Percentiles rank a stretch among this genome's conserved stretches.
Conservation (phyloP, 2,329 filamentous ascomycete species). For the Calonectria pteridis region DNA sequence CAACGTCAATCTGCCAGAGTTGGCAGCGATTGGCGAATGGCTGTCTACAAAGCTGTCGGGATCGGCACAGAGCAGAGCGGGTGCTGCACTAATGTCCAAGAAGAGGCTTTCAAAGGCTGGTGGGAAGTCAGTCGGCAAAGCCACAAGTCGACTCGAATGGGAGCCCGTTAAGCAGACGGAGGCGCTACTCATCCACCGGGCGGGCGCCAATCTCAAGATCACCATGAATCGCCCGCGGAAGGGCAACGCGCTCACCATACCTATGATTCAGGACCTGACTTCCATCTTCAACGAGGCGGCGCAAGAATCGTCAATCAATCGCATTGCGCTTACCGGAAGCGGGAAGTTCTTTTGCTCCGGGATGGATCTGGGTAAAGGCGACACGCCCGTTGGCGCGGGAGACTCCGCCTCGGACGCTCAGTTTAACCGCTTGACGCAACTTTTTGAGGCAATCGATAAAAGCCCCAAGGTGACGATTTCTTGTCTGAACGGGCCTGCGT, state of each 20-base stretch:
- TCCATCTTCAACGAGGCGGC: constrained; percentile 41
- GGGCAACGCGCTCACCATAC: constrained; percentile 53
- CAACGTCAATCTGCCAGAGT: constrained; percentile 65
- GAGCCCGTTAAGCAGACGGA: constrained; percentile 5
- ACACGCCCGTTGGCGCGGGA: constrained; percentile 14
- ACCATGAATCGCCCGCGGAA: constrained; percentile 52
- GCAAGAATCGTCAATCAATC: constrained; percentile 45
- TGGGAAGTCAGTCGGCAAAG: neutral
- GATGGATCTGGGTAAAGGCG: constrained; percentile 50
- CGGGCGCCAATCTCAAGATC: constrained; percentile 42
- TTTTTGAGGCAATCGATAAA: constrained; percentile 52
- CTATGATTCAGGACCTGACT: constrained; percentile 51
- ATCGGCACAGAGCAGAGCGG: constrained; percentile 61
- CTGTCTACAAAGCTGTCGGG: constrained; percentile 64
- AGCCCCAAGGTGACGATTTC: constrained; percentile 57
- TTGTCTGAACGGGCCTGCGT: constrained; percentile 55
- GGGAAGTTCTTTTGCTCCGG: constrained; percentile 56
- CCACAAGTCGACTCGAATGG: constrained; percentile 17
- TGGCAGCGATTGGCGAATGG: constrained; percentile 70
- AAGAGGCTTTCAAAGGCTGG: neutral
- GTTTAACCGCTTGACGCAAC: constrained; percentile 43
- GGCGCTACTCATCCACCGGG: constrained; percentile 45
- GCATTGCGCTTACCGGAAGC: constrained; percentile 50
- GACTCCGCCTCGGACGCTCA: constrained; percentile 21
- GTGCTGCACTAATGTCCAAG: constrained; percentile 51